These are phyloP conservation scores for Suillus subalutaceus DNA, from an alignment of 768 basidiomycete genomes.

Conservation along the genomic window DNA sequence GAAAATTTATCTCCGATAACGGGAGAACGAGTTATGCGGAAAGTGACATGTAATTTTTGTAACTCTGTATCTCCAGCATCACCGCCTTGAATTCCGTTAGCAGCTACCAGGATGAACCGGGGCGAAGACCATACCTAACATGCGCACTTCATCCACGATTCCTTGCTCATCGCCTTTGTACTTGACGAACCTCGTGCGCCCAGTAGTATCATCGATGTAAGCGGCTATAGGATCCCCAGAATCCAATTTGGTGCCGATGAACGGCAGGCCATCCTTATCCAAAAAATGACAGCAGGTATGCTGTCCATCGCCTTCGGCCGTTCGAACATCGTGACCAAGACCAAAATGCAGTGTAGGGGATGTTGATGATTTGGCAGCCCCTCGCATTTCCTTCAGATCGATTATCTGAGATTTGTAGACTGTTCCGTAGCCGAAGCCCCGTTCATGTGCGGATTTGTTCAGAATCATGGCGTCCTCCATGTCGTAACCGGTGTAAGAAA, in stretches of 20 bases:
- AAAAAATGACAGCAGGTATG: constrained; percentile 56
- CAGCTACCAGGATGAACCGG: constrained; percentile 2
- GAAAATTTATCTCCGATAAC: constrained; percentile 99
- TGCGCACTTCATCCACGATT: constrained; percentile 88
- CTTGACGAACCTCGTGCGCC: constrained; percentile 83
- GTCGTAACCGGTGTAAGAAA: constrained; percentile 99
- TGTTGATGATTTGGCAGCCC: constrained; percentile 58
- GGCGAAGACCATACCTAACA: constrained; percentile 63
- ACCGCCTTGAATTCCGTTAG: constrained; percentile 53
- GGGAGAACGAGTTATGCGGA: constrained; percentile 91
- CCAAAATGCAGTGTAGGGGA: constrained; percentile 88
- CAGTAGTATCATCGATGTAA: constrained; percentile 84
- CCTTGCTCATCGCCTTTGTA: constrained; percentile 96
- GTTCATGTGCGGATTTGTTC: constrained; percentile 98
- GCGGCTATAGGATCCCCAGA: constrained; percentile 84
- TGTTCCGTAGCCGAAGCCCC: constrained; percentile 95
- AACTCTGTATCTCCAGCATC: constrained; percentile 88
- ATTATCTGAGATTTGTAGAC: constrained; percentile 94
- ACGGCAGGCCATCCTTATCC: constrained; percentile 85
- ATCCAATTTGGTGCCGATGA: constrained; percentile 66
- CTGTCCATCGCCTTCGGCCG: constrained; percentile 47
- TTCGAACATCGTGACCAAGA: constrained; percentile 72
- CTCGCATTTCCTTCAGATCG: constrained; percentile 82
- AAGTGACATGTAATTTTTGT: constrained; percentile 91
- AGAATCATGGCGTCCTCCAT: constrained; percentile 99